Base-by-base conservation (phyloP, 2,329 filamentous ascomycete genomes). In the Hysterium pulicare region DNA sequence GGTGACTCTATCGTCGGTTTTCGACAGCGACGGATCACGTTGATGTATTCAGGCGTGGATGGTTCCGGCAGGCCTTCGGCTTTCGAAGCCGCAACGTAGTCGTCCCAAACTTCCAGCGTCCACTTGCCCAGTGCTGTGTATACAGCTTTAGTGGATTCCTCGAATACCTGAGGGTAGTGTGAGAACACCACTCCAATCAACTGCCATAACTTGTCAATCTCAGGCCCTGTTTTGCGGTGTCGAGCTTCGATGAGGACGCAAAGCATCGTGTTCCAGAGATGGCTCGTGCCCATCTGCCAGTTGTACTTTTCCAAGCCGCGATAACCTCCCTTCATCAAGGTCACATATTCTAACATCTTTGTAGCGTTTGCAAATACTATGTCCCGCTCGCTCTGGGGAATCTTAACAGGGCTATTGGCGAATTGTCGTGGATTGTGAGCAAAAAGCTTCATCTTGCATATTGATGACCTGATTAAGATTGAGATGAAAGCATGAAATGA, bases 201-300 rank as follows among this genome's bases (percentile, higher is more conserved):
- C 2, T 47, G 35, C 59, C 72, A 70, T 0, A 65, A 69, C 13
- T 62, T 49, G 0, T 59, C 56, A 0, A 56, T 54, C 13, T 50
- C 52, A 0, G 53, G 51, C 0, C 63, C 67, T 0, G 47, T 45
- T 0, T 71, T 71, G 38, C 52, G 59, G 3, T 73, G 58, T 42
- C 70, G 71, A 2, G 74, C 45, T 42, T 72, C 62, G 60, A 72
- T 72, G 2, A 75, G 53, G 0, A 71, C 54, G 42, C 72, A 73
- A 31, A 53, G 28, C 2, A 72, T 66, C 15, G 36, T 30, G 13
- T 30, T 39, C 36, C 36, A 39, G 22, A 39, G 36, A 16, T 28
- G 28, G 33, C 51, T 51, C 21, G 31, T 53, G 6, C 47, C 51
- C 36, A 51, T 55, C 23, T 39, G 36, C 36, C 36, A 39, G 13